These are phyloP conservation scores for Geosiphon pyriformis DNA, from an alignment of 192 early-diverging fungal species.

Conservation along the genomic window DNA sequence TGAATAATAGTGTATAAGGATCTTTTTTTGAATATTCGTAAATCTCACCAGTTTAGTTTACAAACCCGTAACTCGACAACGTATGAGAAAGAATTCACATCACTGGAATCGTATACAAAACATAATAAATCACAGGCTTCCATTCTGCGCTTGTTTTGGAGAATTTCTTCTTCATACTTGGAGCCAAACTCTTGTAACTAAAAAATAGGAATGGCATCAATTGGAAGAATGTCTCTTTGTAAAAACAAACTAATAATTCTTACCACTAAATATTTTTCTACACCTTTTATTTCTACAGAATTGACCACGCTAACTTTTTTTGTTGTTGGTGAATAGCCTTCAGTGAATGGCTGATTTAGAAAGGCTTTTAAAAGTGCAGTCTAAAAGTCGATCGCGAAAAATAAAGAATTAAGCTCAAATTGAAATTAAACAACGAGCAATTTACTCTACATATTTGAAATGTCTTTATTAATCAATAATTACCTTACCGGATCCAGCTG, in stretches of 20 bases:
- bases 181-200: constrained; percentile 92
- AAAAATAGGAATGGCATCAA: not conserved
- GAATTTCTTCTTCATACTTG: constrained; percentile 78
- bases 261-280: constrained; percentile 92
- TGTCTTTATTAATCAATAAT: not conserved
- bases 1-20: too few species aligned
- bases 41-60: not conserved
- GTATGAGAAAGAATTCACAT: constrained; percentile 92
- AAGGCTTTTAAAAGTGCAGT: constrained; percentile 81
- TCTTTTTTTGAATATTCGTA: too few species aligned
- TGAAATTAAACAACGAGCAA: too few species aligned
- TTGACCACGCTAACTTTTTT: constrained; percentile 83
- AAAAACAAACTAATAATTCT: constrained; percentile 21
- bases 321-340: constrained; percentile 70
- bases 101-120: constrained; percentile 93
- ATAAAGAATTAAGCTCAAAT: not conserved
- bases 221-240: not conserved
- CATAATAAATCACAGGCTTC: constrained; percentile 88
- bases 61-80: constrained; percentile 74
- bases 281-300: constrained; percentile 90
- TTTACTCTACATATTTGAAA: too few species aligned
- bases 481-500: constrained; percentile 88
- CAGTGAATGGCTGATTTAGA: constrained; percentile 76
- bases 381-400: constrained; percentile 38
- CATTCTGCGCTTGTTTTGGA: constrained; percentile 81